Evolutionary conservation across 371 early-diverging fungal genomes (phyloP).

Genomic region (Rhizopus stolonifer): DNA sequence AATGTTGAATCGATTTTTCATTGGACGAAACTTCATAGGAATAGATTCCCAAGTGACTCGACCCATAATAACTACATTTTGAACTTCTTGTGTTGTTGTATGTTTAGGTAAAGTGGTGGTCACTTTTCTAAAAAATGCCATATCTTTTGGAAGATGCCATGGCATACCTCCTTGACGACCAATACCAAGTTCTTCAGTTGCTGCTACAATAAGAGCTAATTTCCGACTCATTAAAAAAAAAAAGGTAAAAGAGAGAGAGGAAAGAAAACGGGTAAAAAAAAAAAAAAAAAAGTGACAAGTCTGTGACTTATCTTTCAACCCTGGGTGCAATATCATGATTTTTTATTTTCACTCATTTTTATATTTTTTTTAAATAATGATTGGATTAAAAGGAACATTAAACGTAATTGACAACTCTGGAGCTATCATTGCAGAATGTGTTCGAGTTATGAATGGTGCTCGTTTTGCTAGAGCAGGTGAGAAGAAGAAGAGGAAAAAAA

Average conservation of each 20-base stretch:
- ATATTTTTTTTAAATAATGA: constrained; percentile 49
- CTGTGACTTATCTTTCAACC: constrained; percentile 1
- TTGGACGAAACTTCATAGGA: constrained; percentile 74
- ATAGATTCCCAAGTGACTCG: constrained; percentile 88
- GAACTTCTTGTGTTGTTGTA: too few relatives aligned
- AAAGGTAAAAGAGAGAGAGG: not conserved
- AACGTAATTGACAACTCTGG: constrained; percentile 97
- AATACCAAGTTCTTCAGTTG: constrained; percentile 75
- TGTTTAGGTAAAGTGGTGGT: constrained; percentile 59
- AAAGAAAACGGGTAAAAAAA: not conserved
- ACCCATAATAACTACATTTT: constrained; percentile 90
- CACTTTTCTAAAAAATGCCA: constrained; percentile 77
- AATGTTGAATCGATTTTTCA: constrained; percentile 76
- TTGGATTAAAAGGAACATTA: constrained; percentile 79
- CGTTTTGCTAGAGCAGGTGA: constrained; percentile 73
- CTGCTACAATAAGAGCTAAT: constrained; percentile 75
- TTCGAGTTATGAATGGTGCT: constrained; percentile 88
- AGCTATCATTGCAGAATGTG: constrained; percentile 93
- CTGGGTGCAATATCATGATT: not conserved
- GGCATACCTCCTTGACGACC: constrained; percentile 72
- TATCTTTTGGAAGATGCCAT: constrained; percentile 85
- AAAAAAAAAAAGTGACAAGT: not conserved
- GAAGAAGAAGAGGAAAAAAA: too few relatives aligned
- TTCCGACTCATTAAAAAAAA: constrained; percentile 12
- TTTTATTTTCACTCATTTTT: not conserved